Conservation (phyloP, 78 protist species). For the Guillardia theta region DNA sequence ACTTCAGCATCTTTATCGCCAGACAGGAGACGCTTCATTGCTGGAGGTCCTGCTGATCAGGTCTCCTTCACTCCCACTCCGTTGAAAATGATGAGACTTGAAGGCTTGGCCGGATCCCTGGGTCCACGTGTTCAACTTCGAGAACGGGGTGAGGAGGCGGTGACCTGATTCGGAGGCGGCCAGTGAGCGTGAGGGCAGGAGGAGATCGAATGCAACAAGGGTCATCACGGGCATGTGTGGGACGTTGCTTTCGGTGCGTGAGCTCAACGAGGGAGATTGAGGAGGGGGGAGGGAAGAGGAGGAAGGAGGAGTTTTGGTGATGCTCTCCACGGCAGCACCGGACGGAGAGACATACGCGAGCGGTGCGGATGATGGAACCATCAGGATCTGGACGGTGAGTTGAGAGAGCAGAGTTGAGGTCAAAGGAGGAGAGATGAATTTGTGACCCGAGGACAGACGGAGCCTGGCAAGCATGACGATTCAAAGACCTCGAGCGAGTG, state of each 20-base stretch:
- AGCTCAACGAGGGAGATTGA: background rate
- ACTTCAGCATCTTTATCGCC: background rate
- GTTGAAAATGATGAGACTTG: no score
- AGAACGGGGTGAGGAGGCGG: background rate
- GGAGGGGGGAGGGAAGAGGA: slow-evolving; percentile 4
- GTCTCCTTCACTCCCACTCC: background rate
- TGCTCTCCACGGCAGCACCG: background rate
- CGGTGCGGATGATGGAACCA: slow-evolving; percentile 26
- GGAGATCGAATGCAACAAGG: slow-evolving; percentile 2
- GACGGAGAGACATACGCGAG: slow-evolving; percentile 1
- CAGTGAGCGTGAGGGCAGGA: no score
- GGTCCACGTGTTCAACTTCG: slow-evolving; percentile 27
- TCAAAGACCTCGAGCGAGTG: no score
- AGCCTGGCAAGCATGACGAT: no score
- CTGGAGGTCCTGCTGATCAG: background rate
- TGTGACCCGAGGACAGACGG: no score
- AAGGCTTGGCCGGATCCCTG: background rate
- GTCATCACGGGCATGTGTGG: background rate
- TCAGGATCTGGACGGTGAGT: slow-evolving; percentile 6
- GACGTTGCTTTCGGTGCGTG: background rate
- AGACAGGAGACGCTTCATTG: background rate
- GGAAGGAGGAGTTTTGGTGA: background rate
- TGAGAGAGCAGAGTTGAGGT: no score
- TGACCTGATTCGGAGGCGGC: no score
- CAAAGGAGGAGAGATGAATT: no score